Evolutionary conservation across 108 stramenopile genomes (phyloP).

Genomic region (Nitzschia palea): DNA sequence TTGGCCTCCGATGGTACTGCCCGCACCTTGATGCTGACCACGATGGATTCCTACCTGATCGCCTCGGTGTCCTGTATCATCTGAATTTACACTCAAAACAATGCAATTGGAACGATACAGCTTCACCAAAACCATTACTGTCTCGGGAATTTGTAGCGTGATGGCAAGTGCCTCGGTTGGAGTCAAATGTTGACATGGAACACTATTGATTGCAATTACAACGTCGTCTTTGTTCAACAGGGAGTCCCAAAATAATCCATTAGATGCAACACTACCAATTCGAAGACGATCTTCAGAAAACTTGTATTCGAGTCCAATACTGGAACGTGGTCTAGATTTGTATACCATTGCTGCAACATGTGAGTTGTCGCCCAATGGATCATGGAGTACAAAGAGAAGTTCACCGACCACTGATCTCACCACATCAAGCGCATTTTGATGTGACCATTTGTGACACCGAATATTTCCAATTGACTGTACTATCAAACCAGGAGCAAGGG

Average conservation of each 20-base stretch:
- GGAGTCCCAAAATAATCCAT: neutral
- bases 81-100: constrained; percentile 12
- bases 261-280: neutral
- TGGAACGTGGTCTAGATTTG: neutral
- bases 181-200: constrained; percentile 11
- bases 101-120: neutral
- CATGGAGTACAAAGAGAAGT: neutral
- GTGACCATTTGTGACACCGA: neutral
- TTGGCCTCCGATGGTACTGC: too few relatives aligned
- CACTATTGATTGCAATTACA: constrained; percentile 2
- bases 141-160: neutral
- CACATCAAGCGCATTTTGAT: neutral
- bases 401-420: neutral
- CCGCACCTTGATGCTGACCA: too few relatives aligned
- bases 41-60: too few relatives aligned
- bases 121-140: neutral
- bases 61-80: too few relatives aligned
- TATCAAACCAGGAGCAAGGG: neutral
- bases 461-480: neutral
- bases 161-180: constrained; percentile 1
- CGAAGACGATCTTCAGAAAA: neutral
- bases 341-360: constrained; percentile 5
- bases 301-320: neutral
- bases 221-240: constrained; percentile 1
- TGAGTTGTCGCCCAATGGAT: neutral